Conservation (phyloP, 164 flowering plant species). For the Taxillus chinensis region DNA sequence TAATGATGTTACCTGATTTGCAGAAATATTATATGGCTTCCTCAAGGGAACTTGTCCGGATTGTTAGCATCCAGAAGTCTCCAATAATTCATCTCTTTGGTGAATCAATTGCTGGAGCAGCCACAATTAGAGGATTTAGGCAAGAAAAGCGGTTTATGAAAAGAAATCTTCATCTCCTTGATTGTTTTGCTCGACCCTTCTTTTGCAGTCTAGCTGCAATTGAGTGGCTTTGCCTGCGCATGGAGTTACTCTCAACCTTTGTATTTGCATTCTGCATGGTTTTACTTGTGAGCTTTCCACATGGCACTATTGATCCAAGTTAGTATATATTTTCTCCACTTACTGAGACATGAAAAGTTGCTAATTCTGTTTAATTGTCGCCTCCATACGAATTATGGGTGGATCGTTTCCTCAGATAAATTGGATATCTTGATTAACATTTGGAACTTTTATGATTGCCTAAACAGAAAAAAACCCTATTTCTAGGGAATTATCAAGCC, state of each 20-base stretch:
- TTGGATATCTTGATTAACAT: too few species aligned
- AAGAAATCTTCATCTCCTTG: conserved; percentile 89
- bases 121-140: conserved; percentile 94
- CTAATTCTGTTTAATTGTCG: too few species aligned
- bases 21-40: conserved; percentile 99
- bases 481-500: too few species aligned
- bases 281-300: conserved; percentile 91
- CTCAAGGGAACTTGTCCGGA: conserved; percentile 89
- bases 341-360: background rate
- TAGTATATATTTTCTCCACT: conserved; percentile 17
- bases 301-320: conserved; percentile 95
- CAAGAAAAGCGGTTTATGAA: conserved; percentile 96
- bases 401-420: background rate
- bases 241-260: conserved; percentile 94
- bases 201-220: conserved; percentile 94
- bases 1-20: conserved; percentile 11
- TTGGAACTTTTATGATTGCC: too few species aligned
- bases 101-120: conserved; percentile 97
- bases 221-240: conserved; percentile 97
- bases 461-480: too few species aligned
- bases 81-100: conserved; percentile 92
- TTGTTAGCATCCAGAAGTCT: conserved; percentile 95
- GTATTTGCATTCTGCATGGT: conserved; percentile 97
- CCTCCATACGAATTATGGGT: background rate
- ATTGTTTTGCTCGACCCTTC: conserved; percentile 95